Base-by-base conservation (phyloP, 306 rosid genomes). In the Vigna hirtella region DNA sequence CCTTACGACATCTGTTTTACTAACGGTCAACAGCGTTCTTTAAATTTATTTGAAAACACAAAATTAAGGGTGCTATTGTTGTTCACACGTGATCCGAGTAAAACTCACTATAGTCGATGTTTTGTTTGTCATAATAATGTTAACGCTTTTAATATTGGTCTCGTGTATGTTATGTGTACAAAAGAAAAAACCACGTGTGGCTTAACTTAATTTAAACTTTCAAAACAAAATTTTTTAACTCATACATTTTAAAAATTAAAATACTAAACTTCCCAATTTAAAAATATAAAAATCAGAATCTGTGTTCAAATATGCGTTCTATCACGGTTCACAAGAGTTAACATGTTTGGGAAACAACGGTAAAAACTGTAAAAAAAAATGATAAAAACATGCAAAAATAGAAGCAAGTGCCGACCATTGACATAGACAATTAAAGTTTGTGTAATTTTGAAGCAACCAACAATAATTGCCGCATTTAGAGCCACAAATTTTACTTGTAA, bases 21-120 rank as follows among this genome's bases (percentile, higher is more conserved):
- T 40, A 40, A 40, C 22, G 5, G 28, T 73, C 49, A 48, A 62
- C 62, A 18, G 16, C 11, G 4, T 13, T 48, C 24, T 61, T 61
- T 74, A 13, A 30, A 57, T 34, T 18, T 11, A 45, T 8, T 10
- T 62, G 40, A 63, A 48, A 66, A 11, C 63, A 11, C n/a, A 10
- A 63, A 30, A 50, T 20, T 26, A 49, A 12, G 56, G n/a, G 22
- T 40, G 70, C 16, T 18, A 28, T 14, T 76, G 40, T 57, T 24
- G 77, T 75, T 74, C 84, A 67, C 81, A 81, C 77, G 61, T 67
- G 84, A 66, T 14, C 50, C 18, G 34, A 68, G 72, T 59, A 48
- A 63, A 79, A 58, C 9, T 7, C 53, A 36, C 40, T 14, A 34
- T 65, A 43, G 53, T 28, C 4, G 68, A 30, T 11, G 28, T 61